Evolutionary conservation across 345 rosid genomes (phyloP).

Genomic region (Turritis glabra): DNA sequence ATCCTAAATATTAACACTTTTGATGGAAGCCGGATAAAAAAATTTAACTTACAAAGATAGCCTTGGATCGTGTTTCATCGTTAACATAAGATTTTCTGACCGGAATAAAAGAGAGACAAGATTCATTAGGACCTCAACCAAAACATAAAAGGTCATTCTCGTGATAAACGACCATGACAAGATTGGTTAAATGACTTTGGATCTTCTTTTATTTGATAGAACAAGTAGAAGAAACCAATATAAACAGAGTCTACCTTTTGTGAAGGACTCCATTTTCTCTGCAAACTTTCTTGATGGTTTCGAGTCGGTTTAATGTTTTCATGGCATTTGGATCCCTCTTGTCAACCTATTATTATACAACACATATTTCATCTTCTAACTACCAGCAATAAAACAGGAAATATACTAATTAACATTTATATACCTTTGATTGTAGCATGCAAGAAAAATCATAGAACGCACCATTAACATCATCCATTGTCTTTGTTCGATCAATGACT

Average conservation of each 20-base stretch:
- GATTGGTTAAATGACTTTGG: neutral
- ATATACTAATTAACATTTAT: neutral
- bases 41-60: constrained; percentile 27
- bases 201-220: neutral
- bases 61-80: constrained; percentile 24
- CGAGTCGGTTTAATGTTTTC: constrained; percentile 58
- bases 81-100: constrained; percentile 59
- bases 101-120: constrained; percentile 1
- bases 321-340: constrained; percentile 66
- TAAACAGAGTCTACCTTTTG: constrained; percentile 47
- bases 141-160: neutral
- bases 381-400: neutral
- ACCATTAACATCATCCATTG: constrained; percentile 82
- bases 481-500: constrained; percentile 64
- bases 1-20: neutral
- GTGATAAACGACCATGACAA: neutral
- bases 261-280: constrained; percentile 53
- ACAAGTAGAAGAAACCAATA: neutral
- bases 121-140: neutral
- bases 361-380: neutral
- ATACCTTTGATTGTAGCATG: constrained; percentile 70
- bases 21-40: neutral
- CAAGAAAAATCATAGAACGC: constrained; percentile 71
- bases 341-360: constrained; percentile 50
- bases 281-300: constrained; percentile 62